Conservation (phyloP, 169 alveolate genomes). For the Eimeria mitis region DNA sequence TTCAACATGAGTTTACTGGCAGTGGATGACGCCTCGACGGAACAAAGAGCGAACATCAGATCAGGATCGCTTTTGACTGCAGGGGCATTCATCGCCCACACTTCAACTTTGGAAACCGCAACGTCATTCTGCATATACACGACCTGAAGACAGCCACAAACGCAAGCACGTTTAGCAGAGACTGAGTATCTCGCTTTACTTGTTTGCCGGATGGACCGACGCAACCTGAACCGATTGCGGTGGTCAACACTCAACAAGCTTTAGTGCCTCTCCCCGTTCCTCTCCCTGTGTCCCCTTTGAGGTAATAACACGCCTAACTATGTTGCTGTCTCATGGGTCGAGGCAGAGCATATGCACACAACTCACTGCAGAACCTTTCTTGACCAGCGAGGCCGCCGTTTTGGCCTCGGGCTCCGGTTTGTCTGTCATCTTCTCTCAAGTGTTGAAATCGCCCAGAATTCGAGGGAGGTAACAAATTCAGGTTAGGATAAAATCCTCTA, state of each 20-base stretch:
- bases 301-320: neutral
- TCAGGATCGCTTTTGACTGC: constrained; percentile 92
- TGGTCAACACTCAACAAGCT: neutral
- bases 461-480: neutral
- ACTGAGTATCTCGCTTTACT: neutral
- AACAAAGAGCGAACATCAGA: constrained; percentile 93
- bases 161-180: neutral
- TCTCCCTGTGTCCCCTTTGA: neutral
- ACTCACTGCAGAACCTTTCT: constrained; percentile 66
- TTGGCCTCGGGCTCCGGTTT: constrained; percentile 70
- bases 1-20: constrained; percentile 87
- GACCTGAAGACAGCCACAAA: neutral
- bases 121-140: constrained; percentile 17
- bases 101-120: constrained; percentile 87
- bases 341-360: neutral
- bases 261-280: neutral
- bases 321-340: neutral
- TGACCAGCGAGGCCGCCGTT: constrained; percentile 54
- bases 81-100: constrained; percentile 95
- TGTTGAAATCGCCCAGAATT: neutral
- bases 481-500: neutral
- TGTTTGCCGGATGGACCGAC: neutral
- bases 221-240: neutral
- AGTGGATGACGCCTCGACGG: constrained; percentile 93
- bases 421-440: constrained; percentile 34